A percentile compares a stretch with the other conserved stretches of the same genome.
phyloP scores from a whole-genome alignment of 805 yeast genomes.

The Metschnikowia kunwiensis region DNA sequence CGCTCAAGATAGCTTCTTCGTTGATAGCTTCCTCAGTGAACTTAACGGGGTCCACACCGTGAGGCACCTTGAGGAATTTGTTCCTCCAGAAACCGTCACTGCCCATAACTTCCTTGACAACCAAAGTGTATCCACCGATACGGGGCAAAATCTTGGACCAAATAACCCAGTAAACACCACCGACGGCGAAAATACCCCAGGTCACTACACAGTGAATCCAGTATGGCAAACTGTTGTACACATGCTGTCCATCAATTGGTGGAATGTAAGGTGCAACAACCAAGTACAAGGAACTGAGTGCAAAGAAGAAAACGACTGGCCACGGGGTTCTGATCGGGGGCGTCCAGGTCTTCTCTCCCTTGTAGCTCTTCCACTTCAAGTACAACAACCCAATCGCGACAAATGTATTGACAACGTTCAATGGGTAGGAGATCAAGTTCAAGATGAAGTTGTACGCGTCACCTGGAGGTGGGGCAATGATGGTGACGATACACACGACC shows the following conservation, averaged over 20 bases:
- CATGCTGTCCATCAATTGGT: constrained; percentile 62
- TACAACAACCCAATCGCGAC: constrained; percentile 63
- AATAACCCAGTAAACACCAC: constrained; percentile 62
- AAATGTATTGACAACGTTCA: constrained; percentile 67
- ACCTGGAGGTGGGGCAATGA: constrained; percentile 76
- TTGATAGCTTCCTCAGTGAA: constrained; percentile 19
- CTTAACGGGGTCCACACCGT: constrained; percentile 15
- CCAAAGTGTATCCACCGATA: constrained; percentile 50
- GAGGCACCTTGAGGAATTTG: constrained; percentile 43
- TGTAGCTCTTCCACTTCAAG: constrained; percentile 49
- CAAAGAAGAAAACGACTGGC: constrained; percentile 62
- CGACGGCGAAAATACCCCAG: constrained; percentile 68
- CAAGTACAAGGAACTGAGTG: constrained; percentile 61
- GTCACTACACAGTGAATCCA: constrained; percentile 81
- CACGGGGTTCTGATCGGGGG: constrained; percentile 69
- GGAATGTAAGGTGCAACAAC: constrained; percentile 78
- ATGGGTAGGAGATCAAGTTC: constrained; percentile 78
- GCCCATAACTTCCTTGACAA: constrained; percentile 53
- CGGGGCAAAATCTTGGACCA: constrained; percentile 61
- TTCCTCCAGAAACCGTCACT: constrained; percentile 74
- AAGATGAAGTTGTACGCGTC: constrained; percentile 81
- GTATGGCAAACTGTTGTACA: constrained; percentile 70
- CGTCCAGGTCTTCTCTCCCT: constrained; percentile 57
- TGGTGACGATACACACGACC: constrained; percentile 67
- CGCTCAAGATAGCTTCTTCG: constrained; percentile 14